Evolutionary conservation across 140 eudicot genomes (phyloP), one percentile per base, ranked within the genome.

Genomic region (Anethum foeniculum): DNA sequence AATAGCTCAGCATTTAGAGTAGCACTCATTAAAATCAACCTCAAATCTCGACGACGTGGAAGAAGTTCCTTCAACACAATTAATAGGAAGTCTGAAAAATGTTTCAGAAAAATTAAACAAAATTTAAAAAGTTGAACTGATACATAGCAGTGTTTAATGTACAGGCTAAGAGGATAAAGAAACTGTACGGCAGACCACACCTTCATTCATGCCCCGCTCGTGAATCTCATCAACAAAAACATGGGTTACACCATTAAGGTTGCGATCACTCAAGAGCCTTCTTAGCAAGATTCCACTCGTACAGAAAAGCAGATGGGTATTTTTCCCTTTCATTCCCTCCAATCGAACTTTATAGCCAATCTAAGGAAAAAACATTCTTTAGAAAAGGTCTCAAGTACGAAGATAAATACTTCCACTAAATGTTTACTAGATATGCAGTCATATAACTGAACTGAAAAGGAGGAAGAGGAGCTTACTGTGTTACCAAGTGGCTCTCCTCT

Each of bases 131-230:
- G 60, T 34, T 65, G 44, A 68, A 68, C 43, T 32, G 19, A 68
- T 25, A 68, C 43, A 49, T 30, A 39, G 18, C 16, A 80, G 52
- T 38, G 47, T 46, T 48, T 32, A n/a, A 79, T 16, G 39, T 36
- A 60, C 77, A 82, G 71, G 56, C 46, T 3, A 48, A 47, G 78
- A 76, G 79, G 67, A 54, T 56, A 65, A 75, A 76, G 27, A 68
- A 56, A 80, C 46, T 71, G 30, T 49, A 76, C 23, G 58, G 77
- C 19, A 12, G 65, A 62, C 51, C 62, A 71, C 83, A 95, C 99
- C 99, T 95, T 95, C 99, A 86, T 95, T 95, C 99, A 92, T 95
- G 89, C 99, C 99, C 32, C 99, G 93, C 90, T 95, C 99, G 72
- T 95, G 99, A 87, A 95, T 95, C 86, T 95, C 99, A 88, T 95